phyloP scores from a whole-genome alignment of 345 rosid genomes.

The Arabis alpina region DNA sequence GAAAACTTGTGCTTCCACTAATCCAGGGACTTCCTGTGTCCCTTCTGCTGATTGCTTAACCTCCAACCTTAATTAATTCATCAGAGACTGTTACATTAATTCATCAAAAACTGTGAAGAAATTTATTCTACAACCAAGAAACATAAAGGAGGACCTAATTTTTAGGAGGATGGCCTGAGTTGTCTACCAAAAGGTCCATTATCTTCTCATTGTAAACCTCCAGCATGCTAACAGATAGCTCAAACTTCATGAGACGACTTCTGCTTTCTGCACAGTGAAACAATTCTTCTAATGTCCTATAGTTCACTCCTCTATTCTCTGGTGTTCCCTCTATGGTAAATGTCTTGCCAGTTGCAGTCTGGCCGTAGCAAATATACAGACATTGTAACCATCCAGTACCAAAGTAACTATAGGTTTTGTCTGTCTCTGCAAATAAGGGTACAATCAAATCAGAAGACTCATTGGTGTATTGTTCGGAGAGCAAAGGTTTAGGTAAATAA shows the following conservation, averaged over 20 bases:
- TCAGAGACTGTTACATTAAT: neutral
- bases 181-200: conserved; percentile 83
- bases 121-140: conserved; percentile 6
- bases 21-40: conserved; percentile 94
- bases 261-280: conserved; percentile 69
- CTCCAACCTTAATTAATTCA: conserved; percentile 73
- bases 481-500: conserved; percentile 10
- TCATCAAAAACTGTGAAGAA: neutral
- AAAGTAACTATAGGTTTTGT: conserved; percentile 85
- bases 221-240: conserved; percentile 86
- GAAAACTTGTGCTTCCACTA: conserved; percentile 78
- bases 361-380: conserved; percentile 98
- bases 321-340: conserved; percentile 94
- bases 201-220: conserved; percentile 98
- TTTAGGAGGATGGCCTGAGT: conserved; percentile 73
- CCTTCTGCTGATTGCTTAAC: conserved; percentile 96
- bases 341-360: conserved; percentile 99
- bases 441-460: conserved; percentile 24
- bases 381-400: conserved; percentile 91
- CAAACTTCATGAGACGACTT: conserved; percentile 61
- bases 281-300: conserved; percentile 85
- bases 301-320: conserved; percentile 90
- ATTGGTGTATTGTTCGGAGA: conserved; percentile 1
- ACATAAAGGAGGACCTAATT: conserved; percentile 52
- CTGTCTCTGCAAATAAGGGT: conserved; percentile 60